Conservation (phyloP, 305 asterid species). For the Fraxinus nigra region DNA sequence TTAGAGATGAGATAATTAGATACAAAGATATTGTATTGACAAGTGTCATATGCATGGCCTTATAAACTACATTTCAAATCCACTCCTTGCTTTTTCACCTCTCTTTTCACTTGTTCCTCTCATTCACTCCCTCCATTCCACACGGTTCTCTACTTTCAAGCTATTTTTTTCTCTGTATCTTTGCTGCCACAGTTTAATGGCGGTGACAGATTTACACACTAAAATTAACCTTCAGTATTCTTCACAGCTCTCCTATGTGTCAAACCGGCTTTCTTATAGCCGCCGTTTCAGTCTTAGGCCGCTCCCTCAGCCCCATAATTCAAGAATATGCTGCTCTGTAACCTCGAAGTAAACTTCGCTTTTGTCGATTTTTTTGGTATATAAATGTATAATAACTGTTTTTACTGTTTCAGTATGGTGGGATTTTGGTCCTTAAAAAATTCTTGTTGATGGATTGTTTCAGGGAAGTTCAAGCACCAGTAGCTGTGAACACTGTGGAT, state of each 20-base stretch:
- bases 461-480: slow-evolving; percentile 79
- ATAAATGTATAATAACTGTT: background rate
- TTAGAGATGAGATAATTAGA: slow-evolving; percentile 37
- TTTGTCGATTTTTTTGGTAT: background rate
- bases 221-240: slow-evolving; percentile 35
- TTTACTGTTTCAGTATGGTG: background rate
- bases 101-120: background rate
- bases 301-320: slow-evolving; percentile 26
- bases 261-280: slow-evolving; percentile 37
- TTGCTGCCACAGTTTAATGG: slow-evolving; percentile 42
- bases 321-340: slow-evolving; percentile 70
- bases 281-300: slow-evolving; percentile 40
- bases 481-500: slow-evolving; percentile 55
- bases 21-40: slow-evolving; percentile 27
- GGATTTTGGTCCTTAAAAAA: background rate
- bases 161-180: background rate
- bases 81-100: slow-evolving; percentile 2
- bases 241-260: slow-evolving; percentile 47
- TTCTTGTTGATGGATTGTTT: slow-evolving; percentile 5
- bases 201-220: slow-evolving; percentile 56
- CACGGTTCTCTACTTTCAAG: background rate
- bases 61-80: slow-evolving; percentile 42
- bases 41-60: slow-evolving; percentile 69
- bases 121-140: background rate
- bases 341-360: slow-evolving; percentile 52